Conservation (phyloP, 2,329 filamentous ascomycete genomes). For the Trichophyton simii region DNA sequence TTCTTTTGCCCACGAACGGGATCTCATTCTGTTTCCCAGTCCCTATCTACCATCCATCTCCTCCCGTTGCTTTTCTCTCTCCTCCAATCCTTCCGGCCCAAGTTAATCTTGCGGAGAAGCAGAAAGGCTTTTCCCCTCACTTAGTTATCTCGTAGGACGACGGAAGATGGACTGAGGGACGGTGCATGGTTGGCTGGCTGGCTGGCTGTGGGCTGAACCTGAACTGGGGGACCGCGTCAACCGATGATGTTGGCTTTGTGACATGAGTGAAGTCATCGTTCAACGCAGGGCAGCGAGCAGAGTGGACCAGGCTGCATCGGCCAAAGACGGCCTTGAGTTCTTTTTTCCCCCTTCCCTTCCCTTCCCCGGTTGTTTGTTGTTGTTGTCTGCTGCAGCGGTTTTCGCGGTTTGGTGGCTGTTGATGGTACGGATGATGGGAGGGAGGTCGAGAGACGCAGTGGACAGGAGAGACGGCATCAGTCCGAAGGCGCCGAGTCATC, state of each 20-base stretch:
- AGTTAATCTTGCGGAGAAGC: too few species aligned
- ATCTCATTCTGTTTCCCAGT: background rate
- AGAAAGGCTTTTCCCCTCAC: too few species aligned
- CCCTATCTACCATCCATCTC: too few species aligned
- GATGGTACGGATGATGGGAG: background rate
- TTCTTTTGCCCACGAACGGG: background rate
- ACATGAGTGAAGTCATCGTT: background rate
- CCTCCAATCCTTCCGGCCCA: too few species aligned
- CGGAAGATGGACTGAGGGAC: too few species aligned
- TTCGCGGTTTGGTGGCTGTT: background rate
- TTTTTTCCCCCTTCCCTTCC: background rate
- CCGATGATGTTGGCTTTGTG: background rate
- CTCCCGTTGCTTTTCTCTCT: too few species aligned
- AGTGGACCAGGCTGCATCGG: background rate
- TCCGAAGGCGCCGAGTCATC: background rate
- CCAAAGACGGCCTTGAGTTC: background rate
- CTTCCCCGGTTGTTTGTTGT: background rate
- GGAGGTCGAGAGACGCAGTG: background rate
- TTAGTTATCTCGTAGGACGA: too few species aligned
- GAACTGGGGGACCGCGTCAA: background rate
- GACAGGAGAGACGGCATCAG: background rate
- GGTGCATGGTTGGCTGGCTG: too few species aligned
- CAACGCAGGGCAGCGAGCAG: too few species aligned
- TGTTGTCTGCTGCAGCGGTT: too few species aligned
- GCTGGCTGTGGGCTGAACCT: too few species aligned